A percentile compares a stretch with the other conserved stretches of the same genome.
Conservation (phyloP, 257 asterid genomes). For the Coffea canephora region DNA sequence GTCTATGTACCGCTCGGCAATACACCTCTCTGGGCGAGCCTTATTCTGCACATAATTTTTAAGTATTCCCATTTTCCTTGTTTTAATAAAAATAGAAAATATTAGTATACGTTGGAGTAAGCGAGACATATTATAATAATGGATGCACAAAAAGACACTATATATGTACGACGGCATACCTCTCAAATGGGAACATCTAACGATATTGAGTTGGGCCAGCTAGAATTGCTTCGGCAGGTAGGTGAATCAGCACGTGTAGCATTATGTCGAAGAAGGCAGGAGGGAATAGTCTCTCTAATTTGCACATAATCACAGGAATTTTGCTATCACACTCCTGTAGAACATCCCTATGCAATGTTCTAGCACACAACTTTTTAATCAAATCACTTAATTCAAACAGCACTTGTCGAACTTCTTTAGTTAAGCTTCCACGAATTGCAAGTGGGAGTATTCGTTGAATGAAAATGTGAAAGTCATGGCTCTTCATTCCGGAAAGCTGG, state of each 20-base stretch:
- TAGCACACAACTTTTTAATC: neutral
- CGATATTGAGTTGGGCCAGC: neutral
- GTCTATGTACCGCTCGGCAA: too few species aligned
- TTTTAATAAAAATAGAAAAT: too few species aligned
- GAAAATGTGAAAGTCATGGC: neutral
- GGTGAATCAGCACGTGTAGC: neutral
- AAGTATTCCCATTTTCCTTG: too few species aligned
- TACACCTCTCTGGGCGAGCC: too few species aligned
- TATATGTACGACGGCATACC: neutral
- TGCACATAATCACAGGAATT: neutral
- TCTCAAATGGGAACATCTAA: slow-evolving; percentile 18
- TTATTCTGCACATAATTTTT: too few species aligned
- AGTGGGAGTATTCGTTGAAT: too few species aligned
- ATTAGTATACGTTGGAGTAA: neutral
- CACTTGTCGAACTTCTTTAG: neutral
- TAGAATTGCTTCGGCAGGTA: neutral
- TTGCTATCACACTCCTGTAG: neutral
- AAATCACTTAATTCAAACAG: neutral
- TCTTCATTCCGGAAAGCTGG: neutral
- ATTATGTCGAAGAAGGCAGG: slow-evolving; percentile 2
- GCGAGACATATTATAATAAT: too few species aligned
- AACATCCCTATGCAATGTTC: neutral
- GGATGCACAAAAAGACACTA: too few species aligned
- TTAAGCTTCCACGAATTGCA: too few species aligned
- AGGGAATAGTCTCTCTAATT: slow-evolving; percentile 5